Evolutionary conservation across 176 grass and related monocot species (phyloP), one percentile per base, ranked within the genome.

Genomic region (Thinopyrum elongatum): DNA sequence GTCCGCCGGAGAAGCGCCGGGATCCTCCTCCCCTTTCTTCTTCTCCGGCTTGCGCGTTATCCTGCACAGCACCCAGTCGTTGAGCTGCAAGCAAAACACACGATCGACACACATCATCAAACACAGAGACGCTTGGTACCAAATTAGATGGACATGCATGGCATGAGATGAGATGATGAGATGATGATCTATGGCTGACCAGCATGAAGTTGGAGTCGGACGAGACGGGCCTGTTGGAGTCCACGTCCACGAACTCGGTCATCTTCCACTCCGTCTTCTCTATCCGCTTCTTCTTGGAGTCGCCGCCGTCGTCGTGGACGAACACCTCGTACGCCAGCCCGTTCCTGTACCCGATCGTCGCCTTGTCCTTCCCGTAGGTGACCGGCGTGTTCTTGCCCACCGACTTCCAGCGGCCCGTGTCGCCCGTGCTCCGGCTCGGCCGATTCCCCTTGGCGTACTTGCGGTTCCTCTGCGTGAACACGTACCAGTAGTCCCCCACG

Each of bases 201-300:
- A 31, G 46, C 74, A 76, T 76, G 26, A 5, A 4, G 72, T 46
- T 15, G 26, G 42, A 3, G 25, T 2, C 46, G 23, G 74, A 22
- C 8, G 74, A 53, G 74, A 76, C 19, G 17, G 74, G 74, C 74
- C 10, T 55, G 74, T 76, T 8, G 74, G 74, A 55, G 46, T 21
- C 27, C 2, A 0, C 5, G 5, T 47, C 26, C 27, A 76, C 74
- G 46, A 22, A 76, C 74, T 76, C 74, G 16, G 4, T 12, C 74
- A 76, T 76, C 74, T 76, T 76, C 74, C 74, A 76, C 9, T 76
- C 74, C 16, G 74, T 76, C 46, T 76, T 55, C 46, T 12, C 27
- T 46, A 1, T 11, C 26, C 44, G 49, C 59, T 62, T 25, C 59
- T 62, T 62, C 59, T 62, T 62, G 55, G 55, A 21, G 55, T 25